Evolutionary conservation across 108 stramenopile genomes (phyloP).

Genomic region (Nitzschia putrida): DNA sequence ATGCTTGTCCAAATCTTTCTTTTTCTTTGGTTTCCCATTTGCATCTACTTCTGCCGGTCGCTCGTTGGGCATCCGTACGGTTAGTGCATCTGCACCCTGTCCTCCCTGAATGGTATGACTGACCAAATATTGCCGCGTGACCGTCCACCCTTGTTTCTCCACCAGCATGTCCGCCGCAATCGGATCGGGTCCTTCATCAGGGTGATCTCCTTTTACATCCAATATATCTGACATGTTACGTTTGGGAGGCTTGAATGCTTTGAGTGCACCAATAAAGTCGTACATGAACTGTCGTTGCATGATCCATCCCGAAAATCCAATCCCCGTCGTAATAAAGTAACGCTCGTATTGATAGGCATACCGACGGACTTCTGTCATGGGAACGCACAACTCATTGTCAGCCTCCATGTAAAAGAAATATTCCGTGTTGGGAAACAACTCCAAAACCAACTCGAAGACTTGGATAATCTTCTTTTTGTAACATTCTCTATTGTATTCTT

Average conservation of each 20-base stretch:
- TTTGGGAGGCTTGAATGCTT: slow-evolving; percentile 2
- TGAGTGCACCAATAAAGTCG: slow-evolving; percentile 23
- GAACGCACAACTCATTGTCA: slow-evolving; percentile 41
- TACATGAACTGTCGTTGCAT: slow-evolving; percentile 39
- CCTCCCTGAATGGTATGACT: slow-evolving; percentile 30
- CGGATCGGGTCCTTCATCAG: slow-evolving; percentile 30
- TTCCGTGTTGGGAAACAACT: slow-evolving; percentile 17
- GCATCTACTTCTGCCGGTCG: not conserved
- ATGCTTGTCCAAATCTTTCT: slow-evolving; percentile 27
- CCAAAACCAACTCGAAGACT: slow-evolving; percentile 33
- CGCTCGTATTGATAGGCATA: slow-evolving; percentile 29
- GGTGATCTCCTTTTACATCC: not conserved
- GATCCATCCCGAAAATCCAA: slow-evolving; percentile 46
- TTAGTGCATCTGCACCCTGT: slow-evolving; percentile 25
- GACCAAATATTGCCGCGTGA: slow-evolving; percentile 40
- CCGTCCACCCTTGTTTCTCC: slow-evolving; percentile 34
- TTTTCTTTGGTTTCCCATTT: slow-evolving; percentile 4
- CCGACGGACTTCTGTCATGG: slow-evolving; percentile 25
- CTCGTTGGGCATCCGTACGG: slow-evolving; percentile 16
- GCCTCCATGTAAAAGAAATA: slow-evolving; percentile 48
- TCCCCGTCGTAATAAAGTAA: slow-evolving; percentile 43
- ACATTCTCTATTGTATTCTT: slow-evolving; percentile 30
- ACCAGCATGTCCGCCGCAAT: slow-evolving; percentile 29
- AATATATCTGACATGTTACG: slow-evolving; percentile 9
- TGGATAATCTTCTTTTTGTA: slow-evolving; percentile 40